Evolutionary conservation across 2,329 filamentous ascomycete genomes (phyloP).

Genomic region (Botrytis medusae): DNA sequence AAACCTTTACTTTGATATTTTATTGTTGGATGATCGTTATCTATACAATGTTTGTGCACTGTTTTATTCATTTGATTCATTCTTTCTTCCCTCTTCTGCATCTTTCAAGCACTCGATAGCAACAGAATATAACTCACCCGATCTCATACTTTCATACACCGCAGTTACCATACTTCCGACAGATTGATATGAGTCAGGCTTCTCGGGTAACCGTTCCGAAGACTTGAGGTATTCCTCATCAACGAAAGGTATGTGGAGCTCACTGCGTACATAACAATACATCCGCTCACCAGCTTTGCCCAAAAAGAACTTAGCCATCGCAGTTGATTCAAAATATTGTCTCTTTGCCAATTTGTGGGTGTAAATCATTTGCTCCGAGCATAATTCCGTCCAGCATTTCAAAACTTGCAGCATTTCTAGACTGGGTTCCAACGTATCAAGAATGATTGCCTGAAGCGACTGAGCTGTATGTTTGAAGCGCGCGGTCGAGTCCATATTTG

Average conservation of each 20-base stretch:
- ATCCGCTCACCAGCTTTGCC: not conserved
- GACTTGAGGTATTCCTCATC: not conserved
- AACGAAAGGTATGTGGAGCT: not conserved
- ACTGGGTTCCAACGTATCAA: not conserved
- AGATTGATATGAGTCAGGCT: not conserved
- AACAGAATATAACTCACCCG: not conserved
- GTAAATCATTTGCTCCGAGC: not conserved
- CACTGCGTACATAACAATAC: not conserved
- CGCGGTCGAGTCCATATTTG: not conserved
- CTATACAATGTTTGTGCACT: not conserved
- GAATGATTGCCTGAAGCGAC: not conserved
- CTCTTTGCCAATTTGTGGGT: not conserved
- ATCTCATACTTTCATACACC: not conserved
- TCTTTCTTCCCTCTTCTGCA: not conserved
- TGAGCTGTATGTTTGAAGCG: not conserved
- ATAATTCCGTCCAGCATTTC: not conserved
- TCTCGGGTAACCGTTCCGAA: not conserved
- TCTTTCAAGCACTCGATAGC: not conserved
- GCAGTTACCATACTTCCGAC: not conserved
- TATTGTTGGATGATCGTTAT: not conserved
- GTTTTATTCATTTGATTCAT: not conserved
- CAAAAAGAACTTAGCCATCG: not conserved
- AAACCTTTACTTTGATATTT: not conserved
- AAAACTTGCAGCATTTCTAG: not conserved
- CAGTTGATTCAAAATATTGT: not conserved